Conservation (phyloP, 331 rosid species). For the Rosa hybrid region DNA sequence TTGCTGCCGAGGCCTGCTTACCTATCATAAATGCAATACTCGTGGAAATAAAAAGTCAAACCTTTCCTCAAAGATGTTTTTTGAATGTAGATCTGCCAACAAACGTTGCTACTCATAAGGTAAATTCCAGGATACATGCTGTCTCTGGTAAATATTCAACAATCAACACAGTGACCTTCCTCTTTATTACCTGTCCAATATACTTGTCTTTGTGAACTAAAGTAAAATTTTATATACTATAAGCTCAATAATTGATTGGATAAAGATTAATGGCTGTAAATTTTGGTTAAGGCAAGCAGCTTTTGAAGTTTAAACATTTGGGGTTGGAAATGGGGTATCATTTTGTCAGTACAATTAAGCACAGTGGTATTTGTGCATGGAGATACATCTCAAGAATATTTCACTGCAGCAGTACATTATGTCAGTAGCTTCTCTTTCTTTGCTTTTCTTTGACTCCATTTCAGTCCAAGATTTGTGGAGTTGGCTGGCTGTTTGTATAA, state of each 20-base stretch:
- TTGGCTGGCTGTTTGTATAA: neutral
- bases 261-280: neutral
- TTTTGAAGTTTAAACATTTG: neutral
- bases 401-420: neutral
- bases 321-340: neutral
- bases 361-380: neutral
- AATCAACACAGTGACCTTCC: neutral
- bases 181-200: neutral
- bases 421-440: neutral
- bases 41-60: constrained; percentile 55
- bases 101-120: constrained; percentile 70
- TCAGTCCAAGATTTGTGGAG: neutral
- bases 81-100: constrained; percentile 75
- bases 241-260: neutral
- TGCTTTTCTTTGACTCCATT: neutral
- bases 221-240: neutral
- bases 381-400: neutral
- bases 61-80: constrained; percentile 58
- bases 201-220: neutral
- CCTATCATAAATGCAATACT: constrained; percentile 67
- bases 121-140: constrained; percentile 22
- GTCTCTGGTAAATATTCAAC: neutral
- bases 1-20: constrained; percentile 79
- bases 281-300: neutral
- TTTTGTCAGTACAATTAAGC: neutral